Base-by-base conservation (phyloP, 2,329 filamentous ascomycete genomes). In the Epichloe scottii region DNA sequence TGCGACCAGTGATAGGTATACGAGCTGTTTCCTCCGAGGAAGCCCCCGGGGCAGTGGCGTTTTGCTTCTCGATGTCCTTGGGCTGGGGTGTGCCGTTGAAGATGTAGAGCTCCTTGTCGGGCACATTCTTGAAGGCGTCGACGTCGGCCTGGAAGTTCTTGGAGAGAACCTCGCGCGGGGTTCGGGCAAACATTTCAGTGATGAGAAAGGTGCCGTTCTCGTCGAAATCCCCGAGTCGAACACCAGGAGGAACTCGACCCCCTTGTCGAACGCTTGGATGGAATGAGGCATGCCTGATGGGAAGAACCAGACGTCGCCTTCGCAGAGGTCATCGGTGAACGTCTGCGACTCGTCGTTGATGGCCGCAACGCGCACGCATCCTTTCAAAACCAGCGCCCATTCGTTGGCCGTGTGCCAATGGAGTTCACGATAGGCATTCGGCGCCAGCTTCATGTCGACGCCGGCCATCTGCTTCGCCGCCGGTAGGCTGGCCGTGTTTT, bases 161-260 rank as follows among this genome's bases (percentile, higher is more conserved):
- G 30, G 76, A 71, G 42, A 80, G 66, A 2, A 81, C 74, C 35
- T 73, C 72, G 4, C 71, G 69, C 6, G 72, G 72, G 26, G 74
- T 79, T 21, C 73, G 69, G 37, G 72, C 59, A 51, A 78, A 69
- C 57, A 78, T 69, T 58, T 79, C 74, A 2, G 73, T 72, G 15
- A 78, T 69, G 3, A 83, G 69, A 65, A 80, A 81, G 0, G 79
- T 82, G 44, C 69, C 71, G 51, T 81, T 76, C 62, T 82, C 79
- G 48, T 70, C 75, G 64, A 82, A 82, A 5, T 63, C 61, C 79
- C 79, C 51, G 75, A 66, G 62, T 83, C 74, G 56, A 83, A 83
- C 46, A 83, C 72, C 2, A 82, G 68, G 1, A 82, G 67, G 59
- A 81, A 82, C 59, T 82, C 79, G 40, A 65, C 68, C 1, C 78